Conservation (phyloP, 2,329 filamentous ascomycete genomes). For the Emmonsia crescens region DNA sequence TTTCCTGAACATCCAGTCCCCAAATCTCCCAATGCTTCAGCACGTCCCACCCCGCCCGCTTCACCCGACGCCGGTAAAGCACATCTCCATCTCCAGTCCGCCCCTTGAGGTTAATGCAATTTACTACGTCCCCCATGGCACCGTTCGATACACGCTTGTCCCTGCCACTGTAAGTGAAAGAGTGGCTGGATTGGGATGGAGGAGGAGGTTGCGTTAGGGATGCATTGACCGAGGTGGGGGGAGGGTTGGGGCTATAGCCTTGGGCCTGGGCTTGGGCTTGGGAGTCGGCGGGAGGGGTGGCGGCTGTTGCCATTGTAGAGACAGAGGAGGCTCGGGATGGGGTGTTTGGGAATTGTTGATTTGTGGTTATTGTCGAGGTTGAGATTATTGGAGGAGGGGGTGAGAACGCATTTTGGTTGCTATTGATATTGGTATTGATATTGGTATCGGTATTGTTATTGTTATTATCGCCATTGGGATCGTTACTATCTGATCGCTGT, state of each 20-base stretch:
- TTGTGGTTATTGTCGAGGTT: not conserved
- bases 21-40: slow-evolving; percentile 35
- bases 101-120: slow-evolving; percentile 1
- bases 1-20: slow-evolving; percentile 32
- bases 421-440: not conserved
- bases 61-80: slow-evolving; percentile 24
- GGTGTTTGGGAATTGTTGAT: not conserved
- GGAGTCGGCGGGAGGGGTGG: not conserved
- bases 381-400: not conserved
- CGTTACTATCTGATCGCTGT: not conserved
- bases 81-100: slow-evolving; percentile 14
- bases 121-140: slow-evolving; percentile 2
- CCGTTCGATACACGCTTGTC: slow-evolving; percentile 6
- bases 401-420: not conserved
- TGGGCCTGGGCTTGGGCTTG: not conserved
- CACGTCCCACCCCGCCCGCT: slow-evolving; percentile 30
- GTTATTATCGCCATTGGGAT: not conserved
- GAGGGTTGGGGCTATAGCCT: not conserved
- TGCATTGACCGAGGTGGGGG: not conserved
- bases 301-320: not conserved
- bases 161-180: not conserved
- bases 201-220: not conserved
- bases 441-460: not conserved
- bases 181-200: not conserved
- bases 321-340: not conserved